Evolutionary conservation across 2,329 filamentous ascomycete genomes (phyloP).

Genomic region (Sporothrix humicola): DNA sequence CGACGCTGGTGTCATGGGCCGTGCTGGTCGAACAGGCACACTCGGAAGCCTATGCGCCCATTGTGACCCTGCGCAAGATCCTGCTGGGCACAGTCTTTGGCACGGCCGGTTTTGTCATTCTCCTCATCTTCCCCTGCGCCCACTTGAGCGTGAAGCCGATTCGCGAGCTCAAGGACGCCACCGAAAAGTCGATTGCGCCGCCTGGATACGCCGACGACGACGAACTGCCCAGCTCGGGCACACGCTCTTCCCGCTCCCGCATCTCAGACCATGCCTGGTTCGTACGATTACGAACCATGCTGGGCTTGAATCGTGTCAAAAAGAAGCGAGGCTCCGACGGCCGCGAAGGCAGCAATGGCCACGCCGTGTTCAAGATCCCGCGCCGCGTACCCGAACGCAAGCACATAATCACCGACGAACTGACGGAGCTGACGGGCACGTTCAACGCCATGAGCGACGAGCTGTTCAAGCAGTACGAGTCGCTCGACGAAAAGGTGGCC

Average conservation of each 20-base stretch:
- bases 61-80: slow-evolving; percentile 76
- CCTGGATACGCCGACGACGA: slow-evolving; percentile 64
- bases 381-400: slow-evolving; percentile 77
- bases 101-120: slow-evolving; percentile 72
- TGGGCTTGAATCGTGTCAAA: slow-evolving; percentile 35
- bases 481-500: slow-evolving; percentile 81
- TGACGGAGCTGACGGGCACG: slow-evolving; percentile 79
- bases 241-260: slow-evolving; percentile 50
- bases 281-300: slow-evolving; percentile 44
- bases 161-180: slow-evolving; percentile 74
- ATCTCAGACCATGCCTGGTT: slow-evolving; percentile 54
- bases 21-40: slow-evolving; percentile 78
- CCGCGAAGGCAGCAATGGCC: slow-evolving; percentile 50
- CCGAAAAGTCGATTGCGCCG: slow-evolving; percentile 72
- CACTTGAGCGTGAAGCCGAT: slow-evolving; percentile 85
- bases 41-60: slow-evolving; percentile 76
- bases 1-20: slow-evolving; percentile 77
- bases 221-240: slow-evolving; percentile 51
- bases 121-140: slow-evolving; percentile 77
- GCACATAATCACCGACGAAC: slow-evolving; percentile 80
- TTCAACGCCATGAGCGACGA: slow-evolving; percentile 97
- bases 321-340: slow-evolving; percentile 42
- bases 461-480: slow-evolving; percentile 82
- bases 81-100: slow-evolving; percentile 85
- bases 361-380: slow-evolving; percentile 79